These are phyloP conservation scores for Fusarium stilboides DNA, from an alignment of 2,329 filamentous ascomycete species.

Conservation along the genomic window DNA sequence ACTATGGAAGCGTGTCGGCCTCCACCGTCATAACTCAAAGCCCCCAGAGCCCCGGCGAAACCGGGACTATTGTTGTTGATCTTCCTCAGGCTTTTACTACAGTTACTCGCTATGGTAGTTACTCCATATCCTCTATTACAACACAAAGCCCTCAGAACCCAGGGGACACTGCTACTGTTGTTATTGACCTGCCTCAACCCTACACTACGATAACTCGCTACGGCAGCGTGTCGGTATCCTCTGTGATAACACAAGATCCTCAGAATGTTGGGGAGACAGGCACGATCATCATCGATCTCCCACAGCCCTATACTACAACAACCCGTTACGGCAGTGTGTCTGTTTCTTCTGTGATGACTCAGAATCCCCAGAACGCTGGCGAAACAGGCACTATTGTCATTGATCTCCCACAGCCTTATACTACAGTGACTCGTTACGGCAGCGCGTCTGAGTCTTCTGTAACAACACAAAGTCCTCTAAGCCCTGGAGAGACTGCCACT, in stretches of 20 bases:
- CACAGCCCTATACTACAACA: neutral
- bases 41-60: neutral
- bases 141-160: neutral
- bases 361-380: rapidly evolving
- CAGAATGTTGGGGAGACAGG: neutral
- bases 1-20: neutral
- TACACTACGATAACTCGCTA: slow-evolving; percentile 5
- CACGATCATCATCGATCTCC: neutral
- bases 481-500: neutral
- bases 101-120: neutral
- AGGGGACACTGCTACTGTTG: neutral
- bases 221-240: neutral
- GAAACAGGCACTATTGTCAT: neutral
- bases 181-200: neutral
- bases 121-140: neutral
- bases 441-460: neutral
- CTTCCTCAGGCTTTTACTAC: neutral
- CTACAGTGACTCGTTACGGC: neutral
- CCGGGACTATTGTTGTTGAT: neutral
- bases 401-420: neutral
- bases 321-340: slow-evolving; percentile 13
- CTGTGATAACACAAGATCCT: neutral
- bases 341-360: neutral
- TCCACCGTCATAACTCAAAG: neutral
- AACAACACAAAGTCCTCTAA: neutral